Conservation (phyloP, 495 filamentous ascomycete genomes). For the Viridothelium virens region DNA sequence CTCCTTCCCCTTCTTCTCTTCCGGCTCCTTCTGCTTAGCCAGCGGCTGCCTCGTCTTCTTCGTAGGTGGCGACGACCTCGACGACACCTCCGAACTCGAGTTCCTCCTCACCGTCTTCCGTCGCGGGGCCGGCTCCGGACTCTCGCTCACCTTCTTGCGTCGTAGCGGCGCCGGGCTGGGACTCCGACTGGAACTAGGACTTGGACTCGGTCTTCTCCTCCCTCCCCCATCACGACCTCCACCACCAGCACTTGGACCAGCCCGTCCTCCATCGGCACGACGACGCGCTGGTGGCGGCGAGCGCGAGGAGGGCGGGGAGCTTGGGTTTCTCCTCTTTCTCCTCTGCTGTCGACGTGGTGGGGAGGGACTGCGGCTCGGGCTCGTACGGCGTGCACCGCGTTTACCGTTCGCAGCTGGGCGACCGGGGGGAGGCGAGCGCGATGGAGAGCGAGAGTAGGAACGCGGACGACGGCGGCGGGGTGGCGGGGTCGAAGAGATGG, state of each 20-base stretch:
- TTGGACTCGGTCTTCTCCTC: not conserved
- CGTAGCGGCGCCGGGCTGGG: too few species aligned
- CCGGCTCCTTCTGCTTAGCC: not conserved
- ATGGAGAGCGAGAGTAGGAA: slow-evolving; percentile 22
- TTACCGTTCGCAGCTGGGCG: not conserved
- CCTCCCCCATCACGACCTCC: not conserved
- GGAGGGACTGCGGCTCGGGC: not conserved
- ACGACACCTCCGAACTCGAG: slow-evolving; percentile 18
- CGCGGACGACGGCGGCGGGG: slow-evolving; percentile 14
- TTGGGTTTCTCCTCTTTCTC: not conserved
- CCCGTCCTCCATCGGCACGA: not conserved
- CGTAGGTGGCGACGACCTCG: slow-evolving; percentile 16
- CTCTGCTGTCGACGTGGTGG: not conserved
- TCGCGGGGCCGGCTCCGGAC: not conserved
- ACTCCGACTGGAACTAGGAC: slow-evolving; percentile 7
- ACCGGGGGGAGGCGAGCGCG: slow-evolving; percentile 11
- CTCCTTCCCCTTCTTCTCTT: slow-evolving; percentile 3
- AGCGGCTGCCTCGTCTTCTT: slow-evolving; percentile 10
- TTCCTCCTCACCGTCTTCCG: slow-evolving; percentile 20
- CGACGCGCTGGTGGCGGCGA: slow-evolving; percentile 13
- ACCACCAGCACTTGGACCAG: not conserved
- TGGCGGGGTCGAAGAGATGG: slow-evolving; percentile 6
- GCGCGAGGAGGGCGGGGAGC: slow-evolving; percentile 11
- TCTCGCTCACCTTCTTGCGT: not conserved
- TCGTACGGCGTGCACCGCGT: not conserved